Base-by-base conservation (phyloP, 306 rosid species). In the Castanea crenata region DNA sequence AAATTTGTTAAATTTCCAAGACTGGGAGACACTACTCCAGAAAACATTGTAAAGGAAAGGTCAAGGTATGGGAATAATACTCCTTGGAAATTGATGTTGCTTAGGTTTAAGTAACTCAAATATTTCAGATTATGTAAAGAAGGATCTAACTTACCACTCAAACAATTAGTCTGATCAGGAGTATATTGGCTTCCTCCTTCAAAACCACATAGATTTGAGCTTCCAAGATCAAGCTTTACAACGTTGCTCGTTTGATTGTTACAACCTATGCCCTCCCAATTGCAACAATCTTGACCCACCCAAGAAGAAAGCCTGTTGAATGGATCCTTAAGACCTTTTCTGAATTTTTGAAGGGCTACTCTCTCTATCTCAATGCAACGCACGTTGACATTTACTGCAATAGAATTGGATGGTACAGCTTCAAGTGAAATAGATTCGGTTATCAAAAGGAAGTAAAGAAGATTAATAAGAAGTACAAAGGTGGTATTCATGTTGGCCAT, bases 241-340 rank as follows among this genome's bases (percentile, higher is more conserved):
- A 81, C 84, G 32, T 75, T 55, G 7, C 84, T 55, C 14, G 52
- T 74, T 32, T 41, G 71, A 11, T 58, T 69, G 52, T 1, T 19
- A 71, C 84, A 81, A 5, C 5, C 75, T 29, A 81, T 29, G 32
- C 84, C 84, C 9, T 23, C 54, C 84, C 79, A 80, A 19, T n/a
- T 38, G 70, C 84, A 80, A 54, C 84, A 68, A 44, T 77, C 70
- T 38, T 59, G 46, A 10, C 80, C 84, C 23, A 61, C 77, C 84
- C 84, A 76, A 27, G 80, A 81, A 70, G 84, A 81, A 8, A 81
- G 80, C 55, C 77, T 70, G 2, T 35, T 21, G 21, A 71, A 76
- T 34, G 77, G 77, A 27, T 81, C 85, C 5, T 12, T 49, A 49
- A 49, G 54, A 49, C 54, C 54, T 12, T 49, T 49, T 49, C 54